Evolutionary conservation across 2,329 filamentous ascomycete species (phyloP).

Genomic region (Ophiostoma novo-ulmi): DNA sequence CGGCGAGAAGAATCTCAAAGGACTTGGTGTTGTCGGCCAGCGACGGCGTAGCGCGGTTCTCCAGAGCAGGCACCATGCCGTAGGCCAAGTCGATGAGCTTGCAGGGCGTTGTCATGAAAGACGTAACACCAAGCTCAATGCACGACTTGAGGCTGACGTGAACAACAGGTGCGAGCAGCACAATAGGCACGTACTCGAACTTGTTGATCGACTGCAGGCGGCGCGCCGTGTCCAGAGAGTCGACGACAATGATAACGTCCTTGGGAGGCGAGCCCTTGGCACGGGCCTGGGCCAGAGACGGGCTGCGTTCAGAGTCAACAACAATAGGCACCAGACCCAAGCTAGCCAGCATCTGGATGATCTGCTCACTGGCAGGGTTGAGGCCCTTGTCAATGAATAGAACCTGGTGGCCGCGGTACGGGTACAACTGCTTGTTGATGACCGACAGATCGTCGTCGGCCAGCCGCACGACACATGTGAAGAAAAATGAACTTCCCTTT

Average conservation of each 20-base stretch:
- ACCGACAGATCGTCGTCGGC: constrained; percentile 72
- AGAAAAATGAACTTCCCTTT: constrained; percentile 90
- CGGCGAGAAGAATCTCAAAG: constrained; percentile 89
- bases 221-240: constrained; percentile 86
- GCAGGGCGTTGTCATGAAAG: constrained; percentile 97
- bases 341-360: constrained; percentile 69
- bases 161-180: constrained; percentile 81
- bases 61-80: constrained; percentile 89
- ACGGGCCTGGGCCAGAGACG: constrained; percentile 49
- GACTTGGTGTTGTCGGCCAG: constrained; percentile 91
- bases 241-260: constrained; percentile 94
- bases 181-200: constrained; percentile 96
- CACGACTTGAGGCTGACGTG: constrained; percentile 91
- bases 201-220: constrained; percentile 80
- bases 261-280: constrained; percentile 62
- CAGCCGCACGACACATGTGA: constrained; percentile 85
- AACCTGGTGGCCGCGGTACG: constrained; percentile 89
- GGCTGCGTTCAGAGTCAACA: constrained; percentile 71
- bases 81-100: constrained; percentile 91
- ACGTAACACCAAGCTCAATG: constrained; percentile 92
- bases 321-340: constrained; percentile 79
- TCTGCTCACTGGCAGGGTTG: constrained; percentile 69
- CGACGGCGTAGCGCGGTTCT: constrained; percentile 85
- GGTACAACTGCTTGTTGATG: constrained; percentile 76
- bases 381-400: constrained; percentile 91